phyloP scores from a whole-genome alignment of 108 stramenopile species.

The Bacterosira constricta region DNA sequence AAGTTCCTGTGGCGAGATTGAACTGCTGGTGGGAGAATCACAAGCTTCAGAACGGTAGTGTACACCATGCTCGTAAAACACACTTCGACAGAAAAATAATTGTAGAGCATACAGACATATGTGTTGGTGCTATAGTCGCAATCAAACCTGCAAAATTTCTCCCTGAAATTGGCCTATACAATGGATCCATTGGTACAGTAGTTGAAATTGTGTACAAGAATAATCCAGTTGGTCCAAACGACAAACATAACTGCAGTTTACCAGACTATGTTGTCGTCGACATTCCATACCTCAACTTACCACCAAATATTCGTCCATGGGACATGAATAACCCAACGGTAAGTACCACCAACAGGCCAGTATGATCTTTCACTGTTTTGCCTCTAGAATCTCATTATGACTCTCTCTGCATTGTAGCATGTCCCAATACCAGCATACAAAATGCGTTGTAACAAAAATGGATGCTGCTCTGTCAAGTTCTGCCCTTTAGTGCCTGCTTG shows the following conservation, averaged over 20 bases:
- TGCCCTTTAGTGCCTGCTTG: slow-evolving; percentile 1
- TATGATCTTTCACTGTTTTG: background rate
- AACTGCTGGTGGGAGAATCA: background rate
- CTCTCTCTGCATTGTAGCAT: background rate
- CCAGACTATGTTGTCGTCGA: background rate
- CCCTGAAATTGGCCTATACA: background rate
- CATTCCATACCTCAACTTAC: background rate
- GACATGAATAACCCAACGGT: background rate
- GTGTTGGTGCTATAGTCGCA: background rate
- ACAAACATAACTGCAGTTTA: background rate
- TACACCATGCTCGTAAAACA: background rate
- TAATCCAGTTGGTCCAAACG: background rate
- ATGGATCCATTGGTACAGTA: background rate
- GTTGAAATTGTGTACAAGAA: background rate
- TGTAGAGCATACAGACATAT: background rate
- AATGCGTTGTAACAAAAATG: background rate
- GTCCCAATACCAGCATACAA: background rate
- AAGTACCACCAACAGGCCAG: too few species aligned
- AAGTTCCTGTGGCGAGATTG: background rate
- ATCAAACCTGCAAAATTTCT: background rate
- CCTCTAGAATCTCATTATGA: background rate
- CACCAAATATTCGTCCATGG: background rate
- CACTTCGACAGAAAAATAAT: background rate
- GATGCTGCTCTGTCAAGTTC: background rate
- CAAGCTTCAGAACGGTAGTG: background rate